phyloP scores from a whole-genome alignment of 1,284 basidiomycete species.

The Apiotrichum mycotoxinovorans region DNA sequence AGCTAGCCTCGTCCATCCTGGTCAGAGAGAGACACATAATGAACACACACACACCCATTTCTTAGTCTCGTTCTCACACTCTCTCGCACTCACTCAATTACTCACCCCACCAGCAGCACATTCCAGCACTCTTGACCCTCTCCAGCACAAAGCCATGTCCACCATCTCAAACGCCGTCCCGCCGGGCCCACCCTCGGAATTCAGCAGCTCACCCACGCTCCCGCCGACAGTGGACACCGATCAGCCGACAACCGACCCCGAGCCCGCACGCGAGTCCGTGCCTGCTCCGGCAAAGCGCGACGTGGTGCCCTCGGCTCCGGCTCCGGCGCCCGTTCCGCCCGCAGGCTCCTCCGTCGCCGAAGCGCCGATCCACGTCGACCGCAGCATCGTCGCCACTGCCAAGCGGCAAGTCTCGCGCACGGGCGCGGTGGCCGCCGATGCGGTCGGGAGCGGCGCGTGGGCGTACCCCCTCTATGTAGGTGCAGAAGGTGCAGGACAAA shows the following conservation, averaged over 20 bases:
- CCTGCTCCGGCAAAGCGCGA: too few relatives aligned
- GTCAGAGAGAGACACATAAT: too few relatives aligned
- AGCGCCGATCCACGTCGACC: not conserved
- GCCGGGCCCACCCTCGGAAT: not conserved
- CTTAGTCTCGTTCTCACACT: too few relatives aligned
- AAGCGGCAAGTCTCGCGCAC: slow-evolving; percentile 38
- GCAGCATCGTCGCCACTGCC: slow-evolving; percentile 8
- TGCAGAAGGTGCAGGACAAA: not conserved
- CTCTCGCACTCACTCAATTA: too few relatives aligned
- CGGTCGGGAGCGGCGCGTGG: slow-evolving; percentile 49
- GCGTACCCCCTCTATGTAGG: slow-evolving; percentile 50
- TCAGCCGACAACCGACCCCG: not conserved
- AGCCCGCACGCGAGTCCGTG: not conserved
- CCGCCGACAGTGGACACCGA: slow-evolving; percentile 1
- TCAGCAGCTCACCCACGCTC: not conserved
- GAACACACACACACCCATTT: too few relatives aligned
- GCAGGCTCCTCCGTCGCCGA: not conserved
- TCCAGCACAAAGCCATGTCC: not conserved
- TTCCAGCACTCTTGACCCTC: too few relatives aligned
- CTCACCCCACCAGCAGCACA: too few relatives aligned
- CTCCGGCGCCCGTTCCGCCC: too few relatives aligned
- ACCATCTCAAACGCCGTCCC: not conserved
- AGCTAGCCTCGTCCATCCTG: too few relatives aligned
- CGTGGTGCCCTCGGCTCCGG: too few relatives aligned
- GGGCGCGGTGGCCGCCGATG: slow-evolving; percentile 38